Base-by-base conservation (phyloP, 23 red algal species). In the Gracilaria vermiculophylla region DNA sequence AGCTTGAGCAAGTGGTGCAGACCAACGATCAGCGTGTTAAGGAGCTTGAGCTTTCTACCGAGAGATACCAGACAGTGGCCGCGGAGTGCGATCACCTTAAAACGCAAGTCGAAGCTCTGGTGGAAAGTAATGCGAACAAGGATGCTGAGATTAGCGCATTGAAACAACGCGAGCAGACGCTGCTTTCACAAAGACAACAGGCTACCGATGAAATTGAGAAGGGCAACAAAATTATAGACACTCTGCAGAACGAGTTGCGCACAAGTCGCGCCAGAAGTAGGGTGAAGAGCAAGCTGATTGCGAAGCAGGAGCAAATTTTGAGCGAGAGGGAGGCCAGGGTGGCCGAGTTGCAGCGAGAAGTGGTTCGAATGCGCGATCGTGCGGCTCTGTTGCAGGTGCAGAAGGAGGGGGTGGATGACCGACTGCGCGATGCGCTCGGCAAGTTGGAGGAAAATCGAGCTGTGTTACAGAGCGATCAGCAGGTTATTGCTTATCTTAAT, bases 401-500 rank as follows among this genome's bases (percentile, higher is more conserved):
- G 28, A 89, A 78, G 58, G 84, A 89, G 13, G 84, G 84, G 19
- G 61, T 89, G 28, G 61, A 65, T 12, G 67, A 56, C 20, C 69
- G 72, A 45, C 35, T 89, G 70, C 35, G 55, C 24, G 69, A 43
- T n/a, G 49, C 69, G 39, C 45, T 66, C 5, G 28, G 44, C 53
- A 89, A 89, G 72, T 34, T 89, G 54, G 84, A 89, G 72, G 84
- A 89, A 36, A 78, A 61, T 39, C 61, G 53, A 29, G 84, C 54
- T 0, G 84, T 89, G 36, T 27, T 78, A 16, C 52, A 61, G 35
- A 89, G 84, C 41, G 72, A 89, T 31, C 53, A 62, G 15, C 70
- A 69, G 27, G 84, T 89, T 1, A 89, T 89, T 76, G 84, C 84
- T 0, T 89, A 89, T 44, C 53, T 89, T 20, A 89, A 89, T 41